phyloP scores from a whole-genome alignment of 768 basidiomycete species.

The Boletus eberwhitei region DNA sequence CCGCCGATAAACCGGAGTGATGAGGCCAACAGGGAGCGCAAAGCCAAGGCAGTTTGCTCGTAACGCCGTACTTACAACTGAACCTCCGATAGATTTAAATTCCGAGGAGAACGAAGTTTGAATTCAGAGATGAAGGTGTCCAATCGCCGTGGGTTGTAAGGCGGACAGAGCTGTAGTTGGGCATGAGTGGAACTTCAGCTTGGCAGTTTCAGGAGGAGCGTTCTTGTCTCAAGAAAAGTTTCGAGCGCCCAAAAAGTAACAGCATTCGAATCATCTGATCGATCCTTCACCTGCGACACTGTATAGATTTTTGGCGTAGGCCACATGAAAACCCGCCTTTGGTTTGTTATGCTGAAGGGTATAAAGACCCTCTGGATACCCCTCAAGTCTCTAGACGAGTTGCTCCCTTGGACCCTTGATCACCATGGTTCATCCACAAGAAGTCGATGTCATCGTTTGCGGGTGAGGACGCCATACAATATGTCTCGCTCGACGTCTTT shows the following conservation, averaged over 20 bases:
- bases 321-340: slow-evolving; percentile 1
- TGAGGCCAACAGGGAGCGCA: no score
- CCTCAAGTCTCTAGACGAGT: background rate
- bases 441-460: slow-evolving; percentile 69
- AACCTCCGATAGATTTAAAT: background rate
- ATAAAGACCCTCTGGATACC: slow-evolving; percentile 10
- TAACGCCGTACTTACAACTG: no score
- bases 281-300: slow-evolving; percentile 2
- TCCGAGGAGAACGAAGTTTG: background rate
- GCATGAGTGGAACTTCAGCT: background rate
- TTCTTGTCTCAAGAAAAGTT: slow-evolving; percentile 6
- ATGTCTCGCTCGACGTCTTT: background rate
- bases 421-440: slow-evolving; percentile 53
- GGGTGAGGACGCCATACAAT: slow-evolving; percentile 36
- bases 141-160: background rate
- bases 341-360: slow-evolving; percentile 1
- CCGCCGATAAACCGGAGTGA: no score
- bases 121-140: background rate
- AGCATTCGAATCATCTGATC: slow-evolving; percentile 15
- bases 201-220: slow-evolving; percentile 1
- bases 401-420: background rate
- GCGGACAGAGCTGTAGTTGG: no score
- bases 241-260: background rate
- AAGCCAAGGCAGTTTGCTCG: no score
- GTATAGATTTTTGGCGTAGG: background rate